Evolutionary conservation across 2,329 filamentous ascomycete genomes (phyloP), one percentile per base, ranked within the genome.

Genomic region (Leptodontidium sp.): DNA sequence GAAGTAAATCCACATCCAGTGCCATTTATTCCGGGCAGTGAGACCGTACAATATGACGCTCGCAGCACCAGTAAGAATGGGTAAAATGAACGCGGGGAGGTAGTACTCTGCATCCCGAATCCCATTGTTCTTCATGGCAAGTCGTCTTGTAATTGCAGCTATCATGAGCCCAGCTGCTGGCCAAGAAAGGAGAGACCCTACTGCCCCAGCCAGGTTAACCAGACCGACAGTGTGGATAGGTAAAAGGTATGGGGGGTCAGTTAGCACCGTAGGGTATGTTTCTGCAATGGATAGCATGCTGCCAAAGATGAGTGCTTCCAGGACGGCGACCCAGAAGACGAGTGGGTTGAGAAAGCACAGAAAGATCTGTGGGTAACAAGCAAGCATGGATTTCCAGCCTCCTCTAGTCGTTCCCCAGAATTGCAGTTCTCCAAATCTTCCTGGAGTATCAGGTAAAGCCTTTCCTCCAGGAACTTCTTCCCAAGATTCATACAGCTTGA

Each of bases 311-410:
- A 68, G 64, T 35, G 64, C 53, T 15, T 67, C 62, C 26, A 68
- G 64, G 1, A 67, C 40, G 0, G 49, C 29, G 3, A 68, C 63
- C 63, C 64, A 70, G 90, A 70, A 40, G 59, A 68, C 65, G 14
- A 68, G 89, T 5, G 92, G 92, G 74, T 92, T 89, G 1, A 94
- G 14, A 4, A 59, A 21, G 14, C 63, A 68, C 14, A 57, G 6
- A 11, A 70, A 40, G 21, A 69, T 64, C 57, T 70, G 68, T 3
- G 53, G 53, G 24, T 70, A 69, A 40, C 68, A 72, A 14, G 50
- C 65, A 5, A 47, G n/a, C 68, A 69, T 68, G 1, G 68, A 52
- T 35, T 45, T 58, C 70, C 68, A 70, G 3, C 66, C 68, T 35
- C 68, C 66, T 64, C 63, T n/a, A 4, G 35, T 57, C 26, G 43